phyloP scores from a whole-genome alignment of 2,329 filamentous ascomycete species.

The Sclerotinia subarctica region DNA sequence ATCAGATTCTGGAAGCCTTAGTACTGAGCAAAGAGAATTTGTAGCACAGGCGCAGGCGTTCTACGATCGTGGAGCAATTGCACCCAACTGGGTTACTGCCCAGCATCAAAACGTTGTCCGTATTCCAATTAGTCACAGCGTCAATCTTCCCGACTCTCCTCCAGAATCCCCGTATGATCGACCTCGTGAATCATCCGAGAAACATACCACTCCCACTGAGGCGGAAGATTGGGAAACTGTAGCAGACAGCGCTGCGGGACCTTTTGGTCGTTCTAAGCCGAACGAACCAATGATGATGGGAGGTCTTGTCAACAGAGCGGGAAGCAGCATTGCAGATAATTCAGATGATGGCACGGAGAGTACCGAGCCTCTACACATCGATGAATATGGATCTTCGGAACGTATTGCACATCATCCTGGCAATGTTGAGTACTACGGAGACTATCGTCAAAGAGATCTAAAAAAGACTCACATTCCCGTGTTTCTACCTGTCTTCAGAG shows the following conservation, averaged over 20 bases:
- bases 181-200: slow-evolving; percentile 2
- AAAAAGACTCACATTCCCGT: slow-evolving; percentile 33
- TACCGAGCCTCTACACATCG: slow-evolving; percentile 23
- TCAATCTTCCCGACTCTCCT: slow-evolving; percentile 25
- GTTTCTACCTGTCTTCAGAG: slow-evolving; percentile 31
- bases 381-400: slow-evolving; percentile 32
- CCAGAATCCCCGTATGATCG: slow-evolving; percentile 24
- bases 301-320: slow-evolving; percentile 27
- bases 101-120: slow-evolving; percentile 28
- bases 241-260: slow-evolving; percentile 28
- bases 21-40: slow-evolving; percentile 16
- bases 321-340: slow-evolving; percentile 36
- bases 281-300: slow-evolving; percentile 24
- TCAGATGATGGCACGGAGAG: slow-evolving; percentile 29
- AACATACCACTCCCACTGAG: slow-evolving; percentile 8
- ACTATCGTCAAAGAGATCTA: slow-evolving; percentile 35
- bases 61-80: slow-evolving; percentile 31
- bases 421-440: slow-evolving; percentile 28
- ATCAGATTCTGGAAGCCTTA: slow-evolving; percentile 18
- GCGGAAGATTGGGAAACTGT: slow-evolving; percentile 39
- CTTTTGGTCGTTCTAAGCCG: slow-evolving; percentile 12
- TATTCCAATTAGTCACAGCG: slow-evolving; percentile 29
- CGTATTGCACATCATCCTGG: slow-evolving; percentile 35
- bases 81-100: slow-evolving; percentile 27
- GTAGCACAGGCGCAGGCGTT: slow-evolving; percentile 26